Evolutionary conservation across 257 asterid species (phyloP).

Genomic region (Haberlea rhodopensis): DNA sequence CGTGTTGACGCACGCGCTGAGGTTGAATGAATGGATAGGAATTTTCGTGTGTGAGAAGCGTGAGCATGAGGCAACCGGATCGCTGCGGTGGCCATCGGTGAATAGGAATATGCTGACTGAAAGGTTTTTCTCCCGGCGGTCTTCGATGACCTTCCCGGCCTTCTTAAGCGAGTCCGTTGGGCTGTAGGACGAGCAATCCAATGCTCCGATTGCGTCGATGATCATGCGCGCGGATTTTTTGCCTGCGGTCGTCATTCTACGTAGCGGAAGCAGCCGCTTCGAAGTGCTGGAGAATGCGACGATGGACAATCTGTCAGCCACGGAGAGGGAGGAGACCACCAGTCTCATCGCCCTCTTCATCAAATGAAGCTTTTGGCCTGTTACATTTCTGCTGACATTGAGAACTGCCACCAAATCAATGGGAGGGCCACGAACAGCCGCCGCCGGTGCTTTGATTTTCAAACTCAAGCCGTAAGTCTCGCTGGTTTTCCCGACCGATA

Average conservation of each 20-base stretch:
- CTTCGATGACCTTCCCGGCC: slow-evolving; percentile 89
- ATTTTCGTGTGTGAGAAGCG: slow-evolving; percentile 54
- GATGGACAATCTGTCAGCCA: slow-evolving; percentile 80
- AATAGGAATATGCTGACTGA: slow-evolving; percentile 63
- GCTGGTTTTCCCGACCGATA: slow-evolving; percentile 60
- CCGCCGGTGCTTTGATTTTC: slow-evolving; percentile 65
- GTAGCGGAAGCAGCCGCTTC: too few relatives aligned
- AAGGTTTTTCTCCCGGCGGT: slow-evolving; percentile 80
- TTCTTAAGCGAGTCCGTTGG: slow-evolving; percentile 74
- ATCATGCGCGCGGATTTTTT: slow-evolving; percentile 75
- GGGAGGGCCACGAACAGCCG: slow-evolving; percentile 51
- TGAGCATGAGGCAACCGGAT: slow-evolving; percentile 49
- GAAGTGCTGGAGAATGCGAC: too few relatives aligned
- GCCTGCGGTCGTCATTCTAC: slow-evolving; percentile 76
- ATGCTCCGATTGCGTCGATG: slow-evolving; percentile 62
- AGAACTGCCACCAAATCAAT: slow-evolving; percentile 79
- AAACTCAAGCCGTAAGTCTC: slow-evolving; percentile 68
- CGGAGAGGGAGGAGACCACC: slow-evolving; percentile 70
- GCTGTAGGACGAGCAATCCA: slow-evolving; percentile 60
- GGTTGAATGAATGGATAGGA: slow-evolving; percentile 58
- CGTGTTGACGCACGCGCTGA: slow-evolving; percentile 48
- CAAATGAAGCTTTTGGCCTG: slow-evolving; percentile 54
- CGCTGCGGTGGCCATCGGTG: slow-evolving; percentile 50
- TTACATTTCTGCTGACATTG: slow-evolving; percentile 63
- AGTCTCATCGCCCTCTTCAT: too few relatives aligned